Base-by-base conservation (phyloP, 2,329 filamentous ascomycete genomes). In the Helicocarpus griseus region DNA sequence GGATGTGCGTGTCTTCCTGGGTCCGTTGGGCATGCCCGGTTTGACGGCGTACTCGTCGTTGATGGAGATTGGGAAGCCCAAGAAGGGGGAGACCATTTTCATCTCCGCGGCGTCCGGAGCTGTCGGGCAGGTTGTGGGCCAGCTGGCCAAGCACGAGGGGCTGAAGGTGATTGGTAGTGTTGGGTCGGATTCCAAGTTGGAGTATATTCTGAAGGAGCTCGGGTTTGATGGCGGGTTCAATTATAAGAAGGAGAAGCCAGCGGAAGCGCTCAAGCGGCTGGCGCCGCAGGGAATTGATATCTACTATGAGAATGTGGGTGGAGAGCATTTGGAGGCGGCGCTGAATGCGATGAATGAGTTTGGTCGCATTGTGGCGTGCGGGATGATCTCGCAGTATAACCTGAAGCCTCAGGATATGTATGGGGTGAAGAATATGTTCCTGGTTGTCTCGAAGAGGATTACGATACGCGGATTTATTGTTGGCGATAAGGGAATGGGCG, bases 251-350 rank as follows among this genome's bases (percentile, higher is more conserved):
- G 87, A 93, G 72, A 79, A 77, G 58, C 78, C 87, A 0, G 63
- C 69, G 0, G 83, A 84, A 9, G 87, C 86, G 0, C 75, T 94
- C 51, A 69, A 74, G 57, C 77, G 86, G 53, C 76, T 93, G 17
- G 86, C 86, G 0, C 87, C 87, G 0, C 69, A 89, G 11, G 88
- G 87, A 4, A 78, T 94, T 55, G 87, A 94, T 62, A 88, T 89
- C 64, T 89, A 89, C 73, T 90, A 84, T 63, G 86, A 89, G 69
- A 89, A 89, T 59, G 86, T 87, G 5, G 86, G 86, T 19, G 86
- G 85, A 36, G 84, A 87, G 67, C 82, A 86, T 56, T 74, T 89
- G 49, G 81, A 86, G 58, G 83, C 83, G 36, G 82, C 83, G 0
- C 68, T 89, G 45, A 72, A 77, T 24, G 72, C 74, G 48, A 73